Evolutionary conservation across 352 stramenopile species (phyloP), one percentile per base, ranked within the genome.

Genomic region (Pythium oligandrum): DNA sequence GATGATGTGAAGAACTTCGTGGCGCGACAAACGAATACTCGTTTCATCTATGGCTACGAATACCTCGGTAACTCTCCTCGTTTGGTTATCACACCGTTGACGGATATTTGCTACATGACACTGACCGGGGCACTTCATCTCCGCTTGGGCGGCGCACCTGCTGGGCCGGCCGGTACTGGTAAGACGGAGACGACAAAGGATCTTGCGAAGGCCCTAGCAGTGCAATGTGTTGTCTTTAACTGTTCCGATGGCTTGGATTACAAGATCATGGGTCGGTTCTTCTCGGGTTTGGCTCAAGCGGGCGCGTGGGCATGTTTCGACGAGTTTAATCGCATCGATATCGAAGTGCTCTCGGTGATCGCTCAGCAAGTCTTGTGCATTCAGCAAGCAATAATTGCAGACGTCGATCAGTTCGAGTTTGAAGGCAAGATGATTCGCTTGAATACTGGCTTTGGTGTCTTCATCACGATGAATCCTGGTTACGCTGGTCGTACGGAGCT

Each of bases 231-330:
- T 40, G 93, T 98, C 5, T 98, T 98, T 55, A 98, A 98, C 66
- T 98, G 93, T 55, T 98, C 93, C 0, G 93, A 98, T 45, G 89
- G 90, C 6, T 66, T 98, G 36, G 92, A 98, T 68, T 98, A 97
- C 71, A 97, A 98, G 64, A 98, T 98, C 64, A 98, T 98, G 93
- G 93, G 93, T 0, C 68, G 93, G 0, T 98, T 98, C 69, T 98
- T 98, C 70, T 98, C 92, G 0, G 93, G 93, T 11, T 68, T 98
- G 0, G 92, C 91, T 2, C 91, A 98, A 54, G 86, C 90, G 3
- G 92, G 92, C 4, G 90, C 93, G 6, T 98, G 93, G 93, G 93
- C 90, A 6, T 98, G 93, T 68, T 98, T 98, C 65, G 93, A 98
- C 56, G 93, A 98, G 64, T 98, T 98, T 64, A 98, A 98, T 59